Evolutionary conservation across 441 rosid genomes (phyloP).

Genomic region (Aquilaria agallochum): DNA sequence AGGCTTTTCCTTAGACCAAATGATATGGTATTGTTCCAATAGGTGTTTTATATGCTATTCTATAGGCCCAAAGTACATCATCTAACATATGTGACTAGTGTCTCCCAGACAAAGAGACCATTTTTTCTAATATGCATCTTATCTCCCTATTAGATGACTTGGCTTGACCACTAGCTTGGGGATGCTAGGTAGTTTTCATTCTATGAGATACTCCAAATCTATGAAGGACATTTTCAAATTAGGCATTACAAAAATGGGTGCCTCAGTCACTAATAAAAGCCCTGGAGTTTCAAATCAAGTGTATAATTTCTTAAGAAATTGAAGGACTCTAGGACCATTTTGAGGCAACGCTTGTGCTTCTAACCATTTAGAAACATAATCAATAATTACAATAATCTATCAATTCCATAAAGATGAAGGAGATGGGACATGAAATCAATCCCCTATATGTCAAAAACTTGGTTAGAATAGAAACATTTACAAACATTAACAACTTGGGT

Average conservation of each 20-base stretch:
- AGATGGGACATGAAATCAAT: neutral
- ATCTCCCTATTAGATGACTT: neutral
- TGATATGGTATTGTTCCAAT: too few relatives aligned
- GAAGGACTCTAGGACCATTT: neutral
- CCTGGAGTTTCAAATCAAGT: neutral
- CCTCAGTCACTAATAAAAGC: too few relatives aligned
- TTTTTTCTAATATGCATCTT: neutral
- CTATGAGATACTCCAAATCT: neutral
- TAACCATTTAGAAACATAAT: too few relatives aligned
- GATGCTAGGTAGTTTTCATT: neutral
- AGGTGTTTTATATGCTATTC: too few relatives aligned
- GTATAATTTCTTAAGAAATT: neutral
- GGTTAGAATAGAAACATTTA: neutral
- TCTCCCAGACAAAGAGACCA: neutral
- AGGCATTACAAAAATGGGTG: too few relatives aligned
- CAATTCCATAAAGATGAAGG: neutral
- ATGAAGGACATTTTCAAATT: too few relatives aligned
- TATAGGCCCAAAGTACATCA: too few relatives aligned
- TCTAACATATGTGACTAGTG: neutral
- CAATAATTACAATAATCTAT: neutral
- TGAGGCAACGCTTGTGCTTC: neutral
- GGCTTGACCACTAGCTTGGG: neutral
- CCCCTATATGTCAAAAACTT: neutral
- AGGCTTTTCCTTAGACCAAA: too few relatives aligned
- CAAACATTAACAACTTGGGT: too few relatives aligned